Conservation (phyloP, 805 yeast genomes). For the Yamadazyma philogaea region DNA sequence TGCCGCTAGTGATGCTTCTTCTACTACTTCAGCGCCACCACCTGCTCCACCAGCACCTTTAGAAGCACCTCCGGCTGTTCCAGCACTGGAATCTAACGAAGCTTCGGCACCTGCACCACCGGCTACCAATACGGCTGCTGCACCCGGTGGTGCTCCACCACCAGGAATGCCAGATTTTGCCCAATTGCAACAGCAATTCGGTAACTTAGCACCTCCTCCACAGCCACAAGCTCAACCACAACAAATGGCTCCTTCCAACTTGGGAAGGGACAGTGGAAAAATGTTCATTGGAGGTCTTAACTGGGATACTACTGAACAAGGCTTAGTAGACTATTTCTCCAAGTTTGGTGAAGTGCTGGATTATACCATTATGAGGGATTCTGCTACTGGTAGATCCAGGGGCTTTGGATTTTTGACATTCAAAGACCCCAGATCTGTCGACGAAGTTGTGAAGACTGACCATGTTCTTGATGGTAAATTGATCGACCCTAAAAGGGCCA, state of each 20-base stretch:
- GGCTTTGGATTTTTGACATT: slow-evolving; percentile 95
- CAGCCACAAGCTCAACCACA: slow-evolving; percentile 15
- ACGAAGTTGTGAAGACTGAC: slow-evolving; percentile 78
- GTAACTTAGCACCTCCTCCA: slow-evolving; percentile 16
- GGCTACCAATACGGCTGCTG: neutral
- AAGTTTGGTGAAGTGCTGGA: slow-evolving; percentile 88
- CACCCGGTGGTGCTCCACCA: slow-evolving; percentile 6
- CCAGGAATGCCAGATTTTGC: slow-evolving; percentile 12
- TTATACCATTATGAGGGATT: slow-evolving; percentile 90
- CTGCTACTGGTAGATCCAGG: slow-evolving; percentile 79
- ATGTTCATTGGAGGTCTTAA: slow-evolving; percentile 96
- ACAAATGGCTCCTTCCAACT: slow-evolving; percentile 24
- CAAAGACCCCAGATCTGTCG: slow-evolving; percentile 76
- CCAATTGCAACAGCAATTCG: slow-evolving; percentile 15
- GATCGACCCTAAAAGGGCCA: slow-evolving; percentile 96
- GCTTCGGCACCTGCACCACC: slow-evolving; percentile 6
- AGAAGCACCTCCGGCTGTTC: slow-evolving; percentile 2
- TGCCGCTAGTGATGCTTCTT: slow-evolving; percentile 8
- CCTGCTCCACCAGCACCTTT: slow-evolving; percentile 3
- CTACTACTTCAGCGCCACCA: neutral
- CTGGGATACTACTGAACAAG: slow-evolving; percentile 96
- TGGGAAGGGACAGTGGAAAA: slow-evolving; percentile 69
- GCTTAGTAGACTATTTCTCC: slow-evolving; percentile 73
- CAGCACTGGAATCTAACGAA: slow-evolving; percentile 8
- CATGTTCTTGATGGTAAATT: slow-evolving; percentile 93